These are phyloP conservation scores for Phoenix roebelenii DNA, from an alignment of 176 grass and related monocot genomes.

Conservation along the genomic window DNA sequence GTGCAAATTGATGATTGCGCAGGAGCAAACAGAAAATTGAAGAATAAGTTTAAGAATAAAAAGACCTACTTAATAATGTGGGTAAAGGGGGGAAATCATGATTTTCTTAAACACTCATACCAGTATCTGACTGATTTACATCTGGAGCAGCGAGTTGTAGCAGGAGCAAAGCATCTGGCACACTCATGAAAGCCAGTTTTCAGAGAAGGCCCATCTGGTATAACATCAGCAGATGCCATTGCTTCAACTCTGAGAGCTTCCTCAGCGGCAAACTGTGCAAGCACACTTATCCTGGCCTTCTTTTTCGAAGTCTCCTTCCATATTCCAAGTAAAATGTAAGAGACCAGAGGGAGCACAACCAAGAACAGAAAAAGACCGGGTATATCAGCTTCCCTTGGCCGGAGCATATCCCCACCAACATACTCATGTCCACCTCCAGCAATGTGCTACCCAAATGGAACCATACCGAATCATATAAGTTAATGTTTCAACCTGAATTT, in stretches of 20 bases:
- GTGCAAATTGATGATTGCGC: no score
- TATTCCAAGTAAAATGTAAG: constrained; percentile 92
- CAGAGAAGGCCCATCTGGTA: constrained; percentile 37
- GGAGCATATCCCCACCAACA: constrained; percentile 92
- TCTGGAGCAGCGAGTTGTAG: constrained; percentile 89
- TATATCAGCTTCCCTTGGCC: constrained; percentile 90
- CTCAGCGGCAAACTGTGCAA: constrained; percentile 69
- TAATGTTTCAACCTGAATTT: constrained; percentile 34
- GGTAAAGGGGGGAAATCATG: no score
- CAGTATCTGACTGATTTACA: constrained; percentile 99
- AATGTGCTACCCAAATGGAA: constrained; percentile 25
- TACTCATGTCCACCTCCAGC: constrained; percentile 55
- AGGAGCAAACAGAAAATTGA: no score
- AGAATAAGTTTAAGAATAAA: no score
- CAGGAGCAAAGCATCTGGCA: constrained; percentile 74
- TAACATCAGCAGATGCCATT: constrained; percentile 54
- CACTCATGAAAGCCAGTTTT: constrained; percentile 76
- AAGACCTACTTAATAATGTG: no score
- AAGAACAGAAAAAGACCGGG: constrained; percentile 66
- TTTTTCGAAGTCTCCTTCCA: constrained; percentile 65
- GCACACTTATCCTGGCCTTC: constrained; percentile 51
- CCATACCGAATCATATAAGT: constrained; percentile 28
- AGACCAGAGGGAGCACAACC: constrained; percentile 72
- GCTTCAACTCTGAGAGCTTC: constrained; percentile 62
- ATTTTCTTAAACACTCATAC: constrained; percentile 28